A percentile compares a stretch with the other conserved stretches of the same genome.
Evolutionary conservation across 2,329 filamentous ascomycete species (phyloP).

Genomic region (Arthrobotrys sinensis): DNA sequence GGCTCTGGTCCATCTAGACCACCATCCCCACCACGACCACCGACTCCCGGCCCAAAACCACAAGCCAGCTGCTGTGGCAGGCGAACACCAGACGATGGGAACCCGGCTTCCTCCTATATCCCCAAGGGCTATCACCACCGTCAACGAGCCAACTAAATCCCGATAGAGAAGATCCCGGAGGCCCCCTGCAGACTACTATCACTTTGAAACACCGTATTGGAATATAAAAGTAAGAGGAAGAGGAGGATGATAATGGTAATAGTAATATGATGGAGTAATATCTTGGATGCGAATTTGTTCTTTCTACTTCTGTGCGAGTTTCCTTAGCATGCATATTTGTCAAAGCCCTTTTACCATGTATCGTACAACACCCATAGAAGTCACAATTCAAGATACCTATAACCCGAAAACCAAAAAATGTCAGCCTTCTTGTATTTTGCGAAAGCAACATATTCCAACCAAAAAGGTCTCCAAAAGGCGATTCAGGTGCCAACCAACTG

Average conservation of each 20-base stretch:
- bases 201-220: neutral
- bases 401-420: neutral
- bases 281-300: constrained; percentile 8
- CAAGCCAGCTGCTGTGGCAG: neutral
- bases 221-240: neutral
- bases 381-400: neutral
- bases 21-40: neutral
- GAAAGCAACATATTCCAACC: too few relatives aligned
- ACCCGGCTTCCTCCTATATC: neutral
- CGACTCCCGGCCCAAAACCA: neutral
- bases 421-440: neutral
- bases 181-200: neutral
- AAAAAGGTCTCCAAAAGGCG: too few relatives aligned
- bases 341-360: neutral
- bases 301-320: neutral
- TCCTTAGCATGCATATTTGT: neutral
- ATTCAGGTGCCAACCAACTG: too few relatives aligned
- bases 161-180: too few relatives aligned
- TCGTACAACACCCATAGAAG: neutral
- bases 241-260: neutral
- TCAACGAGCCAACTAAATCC: too few relatives aligned
- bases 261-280: neutral
- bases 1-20: neutral
- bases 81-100: neutral
- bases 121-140: too few relatives aligned